Evolutionary conservation across 768 basidiomycete species (phyloP).

Genomic region (Tricholoma furcatifolium): DNA sequence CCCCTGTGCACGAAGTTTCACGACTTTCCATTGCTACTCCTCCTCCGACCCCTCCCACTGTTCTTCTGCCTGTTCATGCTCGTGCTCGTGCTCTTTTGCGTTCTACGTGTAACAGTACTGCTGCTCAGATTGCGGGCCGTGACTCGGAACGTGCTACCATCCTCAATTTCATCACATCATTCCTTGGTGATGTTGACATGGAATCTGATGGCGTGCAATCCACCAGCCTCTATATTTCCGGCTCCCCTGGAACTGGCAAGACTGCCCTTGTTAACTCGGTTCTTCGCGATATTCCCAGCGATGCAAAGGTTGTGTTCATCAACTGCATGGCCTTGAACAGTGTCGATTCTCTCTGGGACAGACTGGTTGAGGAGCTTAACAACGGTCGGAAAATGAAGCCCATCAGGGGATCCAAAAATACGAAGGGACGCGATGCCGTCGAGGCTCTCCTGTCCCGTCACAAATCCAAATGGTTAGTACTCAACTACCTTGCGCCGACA

Average conservation of each 20-base stretch:
- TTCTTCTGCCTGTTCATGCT: slow-evolving; percentile 46
- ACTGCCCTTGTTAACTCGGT: slow-evolving; percentile 79
- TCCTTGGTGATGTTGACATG: slow-evolving; percentile 35
- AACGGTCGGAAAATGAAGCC: slow-evolving; percentile 34
- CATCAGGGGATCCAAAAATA: slow-evolving; percentile 34
- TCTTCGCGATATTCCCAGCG: slow-evolving; percentile 40
- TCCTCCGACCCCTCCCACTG: slow-evolving; percentile 56
- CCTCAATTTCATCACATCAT: slow-evolving; percentile 55
- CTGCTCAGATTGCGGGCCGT: slow-evolving; percentile 64
- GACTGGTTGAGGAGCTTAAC: slow-evolving; percentile 56
- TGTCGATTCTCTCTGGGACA: slow-evolving; percentile 70
- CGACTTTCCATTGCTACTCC: slow-evolving; percentile 54
- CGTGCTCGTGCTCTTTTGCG: slow-evolving; percentile 73
- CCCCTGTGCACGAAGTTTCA: slow-evolving; percentile 43
- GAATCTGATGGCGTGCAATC: slow-evolving; percentile 21
- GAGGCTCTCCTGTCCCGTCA: slow-evolving; percentile 42
- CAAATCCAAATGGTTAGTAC: slow-evolving; percentile 52
- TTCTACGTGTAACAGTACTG: slow-evolving; percentile 58
- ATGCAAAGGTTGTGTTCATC: slow-evolving; percentile 53
- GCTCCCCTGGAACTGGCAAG: slow-evolving; percentile 91
- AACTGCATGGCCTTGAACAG: slow-evolving; percentile 81
- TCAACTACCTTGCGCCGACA: background rate
- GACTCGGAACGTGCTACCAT: slow-evolving; percentile 60
- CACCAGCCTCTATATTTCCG: slow-evolving; percentile 82
- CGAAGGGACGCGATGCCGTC: slow-evolving; percentile 48